Base-by-base conservation (phyloP, 495 filamentous ascomycete genomes). In the Delitschia confertaspora region DNA sequence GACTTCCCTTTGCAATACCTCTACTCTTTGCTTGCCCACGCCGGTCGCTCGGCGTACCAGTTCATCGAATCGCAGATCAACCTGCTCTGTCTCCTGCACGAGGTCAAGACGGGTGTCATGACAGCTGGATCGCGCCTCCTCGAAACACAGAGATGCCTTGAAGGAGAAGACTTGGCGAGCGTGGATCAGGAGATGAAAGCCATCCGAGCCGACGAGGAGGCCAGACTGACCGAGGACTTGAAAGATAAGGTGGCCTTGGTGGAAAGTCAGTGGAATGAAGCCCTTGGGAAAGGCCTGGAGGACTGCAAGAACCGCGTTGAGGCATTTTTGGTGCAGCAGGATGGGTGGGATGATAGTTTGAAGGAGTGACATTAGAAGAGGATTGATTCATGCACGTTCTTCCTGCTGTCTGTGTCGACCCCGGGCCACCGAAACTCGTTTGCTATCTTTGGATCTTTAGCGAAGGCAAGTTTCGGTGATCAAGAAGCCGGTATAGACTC, bases 21-120 rank as follows among this genome's bases (percentile, higher is more conserved):
- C 1, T 85, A 85, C 56, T 78, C 75, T 18, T 69, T 96, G 39
- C 71, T 98, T 13, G 69, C 73, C 11, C 88, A 95, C 55, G 84
- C 88, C 3, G 85, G 91, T 61, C 91, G 85, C 64, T 83, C 78
- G 38, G 86, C 83, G 18, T 95, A 94, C 57, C 89, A 95, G 64
- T 95, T 91, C 63, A 95, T 98, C 47, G 91, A 98, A 67, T 79
- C 74, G 3, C 89, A 98, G 70, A 88, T 76, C 17, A 95, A 98
- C 49, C 66, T 95, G 10, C 72, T 96, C n/a, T 95, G 88, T 51
- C 63, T 95, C 17, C 62, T 95, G 53, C 91, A 98, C 55, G 91
- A 95, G 62, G 87, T 95, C 19, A 85, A 86, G 56, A 85, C 82
- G 27, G 81, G 79, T 3, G 76, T 85, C 4, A 80, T 80, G 57